Evolutionary conservation across 2,329 filamentous ascomycete genomes (phyloP), one percentile per base, ranked within the genome.

Genomic region (Epichloe gansuensis): DNA sequence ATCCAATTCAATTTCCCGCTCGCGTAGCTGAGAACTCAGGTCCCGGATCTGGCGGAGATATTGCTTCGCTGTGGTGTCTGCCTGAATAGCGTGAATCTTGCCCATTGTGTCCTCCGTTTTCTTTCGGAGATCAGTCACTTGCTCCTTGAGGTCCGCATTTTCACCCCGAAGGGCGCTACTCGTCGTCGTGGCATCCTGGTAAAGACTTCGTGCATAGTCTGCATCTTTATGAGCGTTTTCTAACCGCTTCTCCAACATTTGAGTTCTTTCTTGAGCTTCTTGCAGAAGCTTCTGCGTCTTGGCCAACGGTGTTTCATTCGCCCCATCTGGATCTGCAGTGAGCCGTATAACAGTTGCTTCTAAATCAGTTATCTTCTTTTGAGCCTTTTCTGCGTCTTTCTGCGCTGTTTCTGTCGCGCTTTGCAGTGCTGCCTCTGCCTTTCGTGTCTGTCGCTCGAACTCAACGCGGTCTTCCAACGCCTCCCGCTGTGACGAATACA

Each of bases 141-240:
- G 65, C 9, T 60, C 61, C 50, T 70, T 68, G 2, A 83, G 69
- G 7, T 70, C 66, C 17, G 63, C 64, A 57, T 76, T 77, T 59
- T 80, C 74, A 2, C 66, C 60, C 21, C 67, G 65, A 3, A 80
- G 65, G 15, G 71, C 68, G 13, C 68, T 67, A 2, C 73, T 74
- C 1, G 69, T 63, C 35, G 73, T 72, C 8, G 78, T 80, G 1
- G 77, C 75, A 23, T 76, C 70, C 58, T 85, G 82, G 59, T 86
- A 87, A 9, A 75, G 69, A 4, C 72, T 71, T 50, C 78, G 75
- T 12, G 74, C 68, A 59, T 82, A 87, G 2, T 81, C 77, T 28
- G 75, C 67, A 4, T 82, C 77, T 13, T 68, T 69, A 31, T 75
- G 66, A 4, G 71, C 64, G 5, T 69, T 66, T 50, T 69, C 68